Evolutionary conservation across 2,329 filamentous ascomycete species (phyloP).

Genomic region (Claviceps fusiformis): DNA sequence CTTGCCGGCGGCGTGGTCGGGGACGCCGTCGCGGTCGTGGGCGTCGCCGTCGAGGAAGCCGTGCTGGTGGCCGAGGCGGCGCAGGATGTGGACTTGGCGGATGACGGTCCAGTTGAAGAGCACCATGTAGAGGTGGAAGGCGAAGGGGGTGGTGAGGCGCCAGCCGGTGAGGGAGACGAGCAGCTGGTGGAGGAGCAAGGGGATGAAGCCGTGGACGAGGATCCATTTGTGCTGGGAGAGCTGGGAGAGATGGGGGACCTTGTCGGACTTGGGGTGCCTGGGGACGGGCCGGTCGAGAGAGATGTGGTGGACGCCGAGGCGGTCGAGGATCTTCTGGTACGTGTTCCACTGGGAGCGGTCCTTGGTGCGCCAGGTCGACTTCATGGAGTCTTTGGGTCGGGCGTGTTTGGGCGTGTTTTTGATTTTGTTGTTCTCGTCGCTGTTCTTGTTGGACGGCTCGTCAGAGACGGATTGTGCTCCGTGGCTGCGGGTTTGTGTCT

Average conservation of each 20-base stretch:
- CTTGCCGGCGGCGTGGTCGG: conserved; percentile 24
- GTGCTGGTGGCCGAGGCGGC: conserved; percentile 22
- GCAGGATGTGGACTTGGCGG: conserved; percentile 23
- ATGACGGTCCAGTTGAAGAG: conserved; percentile 27
- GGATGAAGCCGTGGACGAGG: conserved; percentile 15
- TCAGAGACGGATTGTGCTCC: not conserved
- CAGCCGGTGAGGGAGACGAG: conserved; percentile 20
- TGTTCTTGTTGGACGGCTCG: not conserved
- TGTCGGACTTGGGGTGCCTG: conserved; percentile 25
- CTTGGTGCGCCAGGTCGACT: conserved; percentile 23
- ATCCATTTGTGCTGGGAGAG: conserved; percentile 25
- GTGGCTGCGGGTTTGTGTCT: not conserved
- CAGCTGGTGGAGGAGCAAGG: conserved; percentile 8
- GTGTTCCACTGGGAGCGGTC: conserved; percentile 17
- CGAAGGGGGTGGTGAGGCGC: conserved; percentile 14
- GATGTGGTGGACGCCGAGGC: conserved; percentile 15
- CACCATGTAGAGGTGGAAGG: conserved; percentile 23
- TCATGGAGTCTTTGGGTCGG: conserved; percentile 22
- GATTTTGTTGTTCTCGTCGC: too few relatives aligned
- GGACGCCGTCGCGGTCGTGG: conserved; percentile 18
- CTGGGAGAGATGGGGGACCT: conserved; percentile 17
- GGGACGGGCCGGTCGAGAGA: conserved; percentile 20
- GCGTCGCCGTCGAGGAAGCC: conserved; percentile 30
- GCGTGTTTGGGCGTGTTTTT: not conserved
- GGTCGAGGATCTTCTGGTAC: conserved; percentile 19